A percentile compares a stretch with the other conserved stretches of the same genome.
Evolutionary conservation across 2,329 filamentous ascomycete genomes (phyloP).

Genomic region (Trichophyton mentagrophytes): DNA sequence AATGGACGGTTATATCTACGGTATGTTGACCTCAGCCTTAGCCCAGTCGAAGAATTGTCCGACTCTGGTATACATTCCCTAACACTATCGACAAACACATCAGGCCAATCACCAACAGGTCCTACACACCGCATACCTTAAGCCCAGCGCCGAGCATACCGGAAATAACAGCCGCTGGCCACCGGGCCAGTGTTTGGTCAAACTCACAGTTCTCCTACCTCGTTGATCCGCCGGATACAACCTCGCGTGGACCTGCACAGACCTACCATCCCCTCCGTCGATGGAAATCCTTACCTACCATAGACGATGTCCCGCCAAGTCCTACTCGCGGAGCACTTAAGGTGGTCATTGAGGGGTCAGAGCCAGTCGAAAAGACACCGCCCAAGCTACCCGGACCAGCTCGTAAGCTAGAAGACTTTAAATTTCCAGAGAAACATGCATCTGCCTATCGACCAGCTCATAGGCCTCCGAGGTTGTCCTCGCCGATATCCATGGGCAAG

Average conservation of each 20-base stretch:
- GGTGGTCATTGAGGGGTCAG: slow-evolving; percentile 64
- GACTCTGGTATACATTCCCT: neutral
- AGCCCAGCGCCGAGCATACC: slow-evolving; percentile 21
- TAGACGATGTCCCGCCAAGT: slow-evolving; percentile 48
- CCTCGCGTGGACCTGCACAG: neutral
- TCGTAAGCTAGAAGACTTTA: slow-evolving; percentile 69
- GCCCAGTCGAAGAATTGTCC: too few species aligned
- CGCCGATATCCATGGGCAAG: slow-evolving; percentile 34
- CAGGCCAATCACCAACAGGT: slow-evolving; percentile 11
- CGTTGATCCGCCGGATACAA: slow-evolving; percentile 31
- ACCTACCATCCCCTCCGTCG: slow-evolving; percentile 26
- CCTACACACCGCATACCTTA: slow-evolving; percentile 20
- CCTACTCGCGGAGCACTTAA: slow-evolving; percentile 51
- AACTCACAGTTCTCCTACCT: slow-evolving; percentile 31
- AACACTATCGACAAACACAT: neutral
- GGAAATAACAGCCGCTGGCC: slow-evolving; percentile 22
- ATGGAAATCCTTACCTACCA: slow-evolving; percentile 64
- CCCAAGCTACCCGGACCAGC: slow-evolving; percentile 69
- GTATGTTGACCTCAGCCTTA: slow-evolving; percentile 36
- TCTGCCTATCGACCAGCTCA: slow-evolving; percentile 49
- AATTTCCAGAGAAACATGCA: slow-evolving; percentile 64
- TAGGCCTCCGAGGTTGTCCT: neutral
- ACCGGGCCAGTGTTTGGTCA: slow-evolving; percentile 28
- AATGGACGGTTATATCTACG: slow-evolving; percentile 72
- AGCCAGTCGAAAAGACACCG: slow-evolving; percentile 50